Conservation (phyloP, 1,139 yeast genomes). For the Meyerozyma sp. region DNA sequence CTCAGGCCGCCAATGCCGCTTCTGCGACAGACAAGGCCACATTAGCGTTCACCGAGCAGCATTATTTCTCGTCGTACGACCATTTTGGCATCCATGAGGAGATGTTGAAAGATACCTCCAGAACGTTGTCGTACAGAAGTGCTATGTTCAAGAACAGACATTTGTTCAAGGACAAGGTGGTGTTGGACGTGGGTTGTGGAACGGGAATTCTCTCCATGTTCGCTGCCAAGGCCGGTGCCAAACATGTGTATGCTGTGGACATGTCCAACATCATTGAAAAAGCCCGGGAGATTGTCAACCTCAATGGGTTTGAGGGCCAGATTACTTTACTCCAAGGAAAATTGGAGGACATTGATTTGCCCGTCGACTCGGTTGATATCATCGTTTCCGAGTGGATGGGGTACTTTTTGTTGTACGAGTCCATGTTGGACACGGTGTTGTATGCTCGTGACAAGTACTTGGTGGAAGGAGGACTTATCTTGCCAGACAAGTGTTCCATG, state of each 20-base stretch:
- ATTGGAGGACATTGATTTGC: slow-evolving; percentile 87
- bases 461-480: slow-evolving; percentile 80
- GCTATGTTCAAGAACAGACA: slow-evolving; percentile 91
- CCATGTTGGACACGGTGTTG: slow-evolving; percentile 95
- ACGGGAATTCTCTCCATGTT: slow-evolving; percentile 97
- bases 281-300: slow-evolving; percentile 79
- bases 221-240: slow-evolving; percentile 97
- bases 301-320: slow-evolving; percentile 83
- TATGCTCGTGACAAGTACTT: slow-evolving; percentile 91
- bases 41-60: slow-evolving; percentile 72
- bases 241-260: slow-evolving; percentile 94
- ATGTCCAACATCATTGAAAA: slow-evolving; percentile 94
- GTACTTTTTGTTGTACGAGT: slow-evolving; percentile 88
- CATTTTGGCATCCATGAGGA: slow-evolving; percentile 98
- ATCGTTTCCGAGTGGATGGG: slow-evolving; percentile 99
- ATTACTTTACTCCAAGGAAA: slow-evolving; percentile 90
- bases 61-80: slow-evolving; percentile 91
- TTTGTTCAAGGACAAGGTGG: slow-evolving; percentile 86
- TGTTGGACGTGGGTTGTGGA: slow-evolving; percentile 98
- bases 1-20: background rate
- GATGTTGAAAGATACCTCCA: slow-evolving; percentile 92
- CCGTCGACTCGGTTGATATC: slow-evolving; percentile 78
- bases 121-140: slow-evolving; percentile 88
- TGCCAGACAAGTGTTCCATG: slow-evolving; percentile 93
- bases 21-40: slow-evolving; percentile 48